Evolutionary conservation across 1,284 basidiomycete genomes (phyloP).

Genomic region (Meripilus lineatus): DNA sequence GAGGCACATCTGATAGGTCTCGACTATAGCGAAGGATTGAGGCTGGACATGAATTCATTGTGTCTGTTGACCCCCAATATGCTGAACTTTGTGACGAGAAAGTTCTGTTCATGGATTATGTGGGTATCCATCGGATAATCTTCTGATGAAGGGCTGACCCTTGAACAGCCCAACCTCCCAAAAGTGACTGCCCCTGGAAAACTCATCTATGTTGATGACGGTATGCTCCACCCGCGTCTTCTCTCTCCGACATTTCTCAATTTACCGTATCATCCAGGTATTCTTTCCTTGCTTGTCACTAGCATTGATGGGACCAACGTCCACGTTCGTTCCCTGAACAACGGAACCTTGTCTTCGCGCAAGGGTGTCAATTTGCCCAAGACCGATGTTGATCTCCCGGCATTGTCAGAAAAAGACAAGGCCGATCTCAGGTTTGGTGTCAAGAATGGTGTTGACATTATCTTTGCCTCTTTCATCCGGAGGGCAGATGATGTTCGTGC

Average conservation of each 20-base stretch:
- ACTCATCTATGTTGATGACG: slow-evolving; percentile 96
- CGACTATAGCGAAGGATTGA: slow-evolving; percentile 65
- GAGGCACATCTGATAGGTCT: background rate
- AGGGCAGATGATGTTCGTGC: slow-evolving; percentile 88
- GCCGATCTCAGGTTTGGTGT: slow-evolving; percentile 93
- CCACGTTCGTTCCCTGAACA: slow-evolving; percentile 89
- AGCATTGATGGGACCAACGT: slow-evolving; percentile 79
- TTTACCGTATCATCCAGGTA: slow-evolving; percentile 41
- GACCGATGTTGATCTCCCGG: slow-evolving; percentile 96
- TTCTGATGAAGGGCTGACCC: background rate
- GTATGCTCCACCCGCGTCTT: slow-evolving; percentile 44
- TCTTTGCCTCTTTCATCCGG: slow-evolving; percentile 97
- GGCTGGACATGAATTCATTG: slow-evolving; percentile 92
- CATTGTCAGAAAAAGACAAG: slow-evolving; percentile 98
- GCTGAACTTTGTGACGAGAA: slow-evolving; percentile 79
- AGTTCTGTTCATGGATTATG: slow-evolving; percentile 89
- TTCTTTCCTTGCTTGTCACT: slow-evolving; percentile 91
- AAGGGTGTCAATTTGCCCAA: slow-evolving; percentile 99
- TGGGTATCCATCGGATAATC: slow-evolving; percentile 35
- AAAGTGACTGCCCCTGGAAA: slow-evolving; percentile 96
- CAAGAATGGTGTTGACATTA: slow-evolving; percentile 97
- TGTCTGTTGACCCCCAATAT: slow-evolving; percentile 85
- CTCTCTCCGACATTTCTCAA: background rate
- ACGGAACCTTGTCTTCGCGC: slow-evolving; percentile 89
- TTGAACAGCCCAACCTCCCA: slow-evolving; percentile 75